Base-by-base conservation (phyloP, 768 basidiomycete species). In the Sporobolomyces roseus region DNA sequence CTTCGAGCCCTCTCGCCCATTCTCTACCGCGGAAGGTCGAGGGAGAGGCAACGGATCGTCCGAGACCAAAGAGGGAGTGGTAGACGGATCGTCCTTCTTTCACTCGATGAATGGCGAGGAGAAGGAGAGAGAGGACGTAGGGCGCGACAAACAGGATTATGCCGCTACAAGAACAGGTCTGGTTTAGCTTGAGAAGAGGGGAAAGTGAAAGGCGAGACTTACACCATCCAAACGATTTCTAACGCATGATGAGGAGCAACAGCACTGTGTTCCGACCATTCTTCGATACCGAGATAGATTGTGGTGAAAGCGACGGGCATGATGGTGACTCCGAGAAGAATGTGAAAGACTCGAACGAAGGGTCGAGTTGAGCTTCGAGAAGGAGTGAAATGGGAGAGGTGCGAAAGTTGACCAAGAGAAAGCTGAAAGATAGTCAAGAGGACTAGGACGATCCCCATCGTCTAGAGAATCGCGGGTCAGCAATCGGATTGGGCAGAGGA, bases 381-480 rank as follows among this genome's bases (percentile, higher is more conserved):
- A 4, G 66, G 13, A 2, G 53, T 23, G 38, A 30, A 32, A 36
- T 43, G 46, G 1, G 45, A 10, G 25, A 23, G 17, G 35, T 67
- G 66, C 17, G 66, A 29, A 33, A 48, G 32, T 33, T 62, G 48
- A 29, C 60, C 66, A 9, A 54, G 30, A 0, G 32, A 7, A 46
- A 62, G 54, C 27, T 67, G 66, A 23, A 62, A 43, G 33, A 49
- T 13, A 35, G 55, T 25, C 16, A 61, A 17, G 45, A 56, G n/a
- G 19, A 55, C 33, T 23, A 52, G n/a, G 14, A 62, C 27, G 53
- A 55, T 41, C 8, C 66, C 60, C 27, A 53, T 23, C 10, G 58
- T 35, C 58, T 59, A n/a, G n/a, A n/a, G n/a, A n/a, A n/a, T n/a
- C n/a, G n/a, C n/a, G n/a, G n/a, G n/a, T n/a, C n/a, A n/a, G n/a